Conservation (phyloP, 352 stramenopile genomes). For the Peronosclerospora sorghi region DNA sequence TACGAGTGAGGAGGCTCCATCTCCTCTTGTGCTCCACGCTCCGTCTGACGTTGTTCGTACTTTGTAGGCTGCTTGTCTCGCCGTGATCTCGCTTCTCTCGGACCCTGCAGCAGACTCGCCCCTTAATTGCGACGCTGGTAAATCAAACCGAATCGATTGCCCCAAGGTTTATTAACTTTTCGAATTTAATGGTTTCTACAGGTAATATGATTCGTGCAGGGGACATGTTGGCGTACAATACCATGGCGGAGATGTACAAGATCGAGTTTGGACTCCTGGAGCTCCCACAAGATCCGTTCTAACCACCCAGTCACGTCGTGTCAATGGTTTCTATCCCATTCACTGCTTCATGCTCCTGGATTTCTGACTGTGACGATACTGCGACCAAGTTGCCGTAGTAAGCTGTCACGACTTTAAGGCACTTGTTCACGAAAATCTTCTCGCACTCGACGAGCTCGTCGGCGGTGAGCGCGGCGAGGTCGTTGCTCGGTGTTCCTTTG, state of each 20-base stretch:
- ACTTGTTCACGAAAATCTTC: conserved; percentile 65
- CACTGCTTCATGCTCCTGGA: conserved; percentile 1
- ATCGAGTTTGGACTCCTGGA: conserved; percentile 69
- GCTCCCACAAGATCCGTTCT: conserved; percentile 57
- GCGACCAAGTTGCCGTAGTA: conserved; percentile 63
- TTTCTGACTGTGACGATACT: not conserved
- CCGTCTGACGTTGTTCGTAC: not conserved
- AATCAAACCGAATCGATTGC: not conserved
- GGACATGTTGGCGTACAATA: conserved; percentile 86
- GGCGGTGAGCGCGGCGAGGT: conserved; percentile 41
- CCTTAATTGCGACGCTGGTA: conserved; percentile 77
- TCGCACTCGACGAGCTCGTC: conserved; percentile 60
- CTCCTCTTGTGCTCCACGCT: not conserved
- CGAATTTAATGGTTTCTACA: conserved; percentile 5
- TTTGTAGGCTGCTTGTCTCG: conserved; percentile 75
- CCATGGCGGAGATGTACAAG: conserved; percentile 88
- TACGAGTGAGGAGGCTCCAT: conserved; percentile 36
- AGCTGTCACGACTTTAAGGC: conserved; percentile 71
- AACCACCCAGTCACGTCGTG: conserved; percentile 11
- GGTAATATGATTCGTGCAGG: conserved; percentile 88
- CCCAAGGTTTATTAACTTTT: not conserved
- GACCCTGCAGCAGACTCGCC: conserved; percentile 84
- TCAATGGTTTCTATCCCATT: not conserved
- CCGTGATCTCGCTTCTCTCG: conserved; percentile 83
- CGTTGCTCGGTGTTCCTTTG: conserved; percentile 40